A percentile compares a stretch with the other conserved stretches of the same genome.
Conservation (phyloP, 2,329 filamentous ascomycete species). For the Lasiodiplodia sp. region DNA sequence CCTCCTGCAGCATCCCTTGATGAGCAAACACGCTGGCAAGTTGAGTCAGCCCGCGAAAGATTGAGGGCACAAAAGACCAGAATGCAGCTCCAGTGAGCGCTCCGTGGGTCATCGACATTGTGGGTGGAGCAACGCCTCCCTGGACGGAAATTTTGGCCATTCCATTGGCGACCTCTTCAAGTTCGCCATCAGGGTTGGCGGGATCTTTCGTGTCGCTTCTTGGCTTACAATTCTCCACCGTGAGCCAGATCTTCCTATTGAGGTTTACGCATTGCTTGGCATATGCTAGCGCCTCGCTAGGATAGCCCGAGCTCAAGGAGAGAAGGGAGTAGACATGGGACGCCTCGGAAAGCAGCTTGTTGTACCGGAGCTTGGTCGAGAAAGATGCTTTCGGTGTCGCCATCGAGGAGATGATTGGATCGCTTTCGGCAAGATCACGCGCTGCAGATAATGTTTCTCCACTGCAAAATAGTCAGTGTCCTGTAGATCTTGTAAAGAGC, state of each 20-base stretch:
- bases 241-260: slow-evolving; percentile 60
- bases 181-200: slow-evolving; percentile 10
- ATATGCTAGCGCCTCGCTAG: slow-evolving; percentile 56
- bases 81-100: slow-evolving; percentile 69
- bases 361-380: slow-evolving; percentile 49
- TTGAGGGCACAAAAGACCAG: slow-evolving; percentile 78
- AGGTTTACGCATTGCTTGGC: slow-evolving; percentile 58
- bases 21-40: slow-evolving; percentile 82
- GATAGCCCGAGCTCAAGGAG: slow-evolving; percentile 63
- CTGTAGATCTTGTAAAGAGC: not conserved
- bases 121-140: slow-evolving; percentile 40
- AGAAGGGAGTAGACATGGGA: slow-evolving; percentile 71
- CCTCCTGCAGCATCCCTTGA: slow-evolving; percentile 86
- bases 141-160: slow-evolving; percentile 41
- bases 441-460: slow-evolving; percentile 41
- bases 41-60: slow-evolving; percentile 75
- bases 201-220: not conserved
- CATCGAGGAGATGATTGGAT: slow-evolving; percentile 41
- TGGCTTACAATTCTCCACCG: slow-evolving; percentile 53
- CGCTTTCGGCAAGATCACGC: slow-evolving; percentile 39
- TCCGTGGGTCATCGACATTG: slow-evolving; percentile 54
- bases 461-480: slow-evolving; percentile 37
- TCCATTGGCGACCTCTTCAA: slow-evolving; percentile 34
- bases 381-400: slow-evolving; percentile 43
- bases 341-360: slow-evolving; percentile 65